A percentile compares a stretch with the other conserved stretches of the same genome.
These are phyloP conservation scores for Tricholoma hemisulphureum DNA, from an alignment of 768 basidiomycete species.

Conservation along the genomic window DNA sequence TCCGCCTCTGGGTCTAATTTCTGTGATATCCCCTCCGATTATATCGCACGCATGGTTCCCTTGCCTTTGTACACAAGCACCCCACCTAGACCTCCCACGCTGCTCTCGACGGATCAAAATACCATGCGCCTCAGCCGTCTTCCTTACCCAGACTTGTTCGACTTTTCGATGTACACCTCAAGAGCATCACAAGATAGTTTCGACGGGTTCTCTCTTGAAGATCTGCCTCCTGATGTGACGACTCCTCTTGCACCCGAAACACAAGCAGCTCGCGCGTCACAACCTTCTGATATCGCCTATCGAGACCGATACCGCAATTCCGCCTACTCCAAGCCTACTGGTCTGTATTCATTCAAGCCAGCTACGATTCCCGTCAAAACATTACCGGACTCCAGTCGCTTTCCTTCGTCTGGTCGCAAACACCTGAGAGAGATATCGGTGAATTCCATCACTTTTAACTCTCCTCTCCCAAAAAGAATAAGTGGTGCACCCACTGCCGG, in stretches of 20 bases:
- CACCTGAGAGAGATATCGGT: neutral
- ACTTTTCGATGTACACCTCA: conserved; percentile 19
- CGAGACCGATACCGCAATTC: neutral
- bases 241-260: neutral
- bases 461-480: neutral
- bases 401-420: neutral
- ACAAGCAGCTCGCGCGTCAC: neutral
- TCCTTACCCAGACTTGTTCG: conserved; percentile 22
- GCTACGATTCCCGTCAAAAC: neutral
- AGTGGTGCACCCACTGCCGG: neutral
- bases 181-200: conserved; percentile 13
- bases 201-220: neutral
- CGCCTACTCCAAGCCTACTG: neutral
- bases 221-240: neutral
- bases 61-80: conserved; percentile 4
- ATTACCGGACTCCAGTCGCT: neutral
- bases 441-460: neutral
- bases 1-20: conserved; percentile 14
- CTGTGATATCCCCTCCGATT: conserved; percentile 13
- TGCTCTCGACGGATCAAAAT: neutral
- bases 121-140: conserved; percentile 4
- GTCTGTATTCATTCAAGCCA: neutral
- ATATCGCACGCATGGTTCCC: conserved; percentile 5
- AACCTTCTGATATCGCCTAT: neutral
- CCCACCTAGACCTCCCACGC: neutral